Base-by-base conservation (phyloP, 805 yeast species). In the Myxozyma neglecta region DNA sequence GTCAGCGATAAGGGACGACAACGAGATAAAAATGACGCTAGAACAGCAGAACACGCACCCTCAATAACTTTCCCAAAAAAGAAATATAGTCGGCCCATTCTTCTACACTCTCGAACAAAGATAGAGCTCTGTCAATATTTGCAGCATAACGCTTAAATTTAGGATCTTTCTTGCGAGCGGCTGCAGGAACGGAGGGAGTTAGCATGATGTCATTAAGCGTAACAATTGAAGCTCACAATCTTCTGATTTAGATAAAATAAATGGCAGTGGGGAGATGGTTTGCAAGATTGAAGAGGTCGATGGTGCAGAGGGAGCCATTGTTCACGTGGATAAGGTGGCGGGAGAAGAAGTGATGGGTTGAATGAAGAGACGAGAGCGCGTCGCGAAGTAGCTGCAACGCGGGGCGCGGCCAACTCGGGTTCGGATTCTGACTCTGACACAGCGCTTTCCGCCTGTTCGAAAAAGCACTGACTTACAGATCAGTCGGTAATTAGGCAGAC, bases 71-170 rank as follows among this genome's bases (percentile, higher is more conserved):
- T 1, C 93, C 85, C 49, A 96, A 78, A 72, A 90, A 92, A 24
- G 97, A 87, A 59, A 94, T 94, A 73, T 93, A 91, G 72, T 94
- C 99, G 13, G 99, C 98, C 99, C 99, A 94, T 77, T 94, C 99
- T 37, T 85, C 88, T 1, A 91, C 87, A 1, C 88, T 76, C 56
- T 90, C 97, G 76, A 93, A 93, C 18, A 83, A 79, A 6, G 82
- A 80, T 24, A 94, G 77, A 0, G 94, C 89, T 67, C 86, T 83
- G 56, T 88, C 93, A 11, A 93, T 81, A 60, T 81, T 85, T n/a
- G 83, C 79, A 20, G 79, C 76, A 70, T 85, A 87, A 62, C 88
- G 85, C 75, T 83, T 87, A 70, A 88, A 92, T 69, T 85, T 85
- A 0, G 91, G 79, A 74, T 80, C 71, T 36, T 50, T 49, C 66